Conservation (phyloP, 768 basidiomycete species). For the Hygrophorus pudorinus region DNA sequence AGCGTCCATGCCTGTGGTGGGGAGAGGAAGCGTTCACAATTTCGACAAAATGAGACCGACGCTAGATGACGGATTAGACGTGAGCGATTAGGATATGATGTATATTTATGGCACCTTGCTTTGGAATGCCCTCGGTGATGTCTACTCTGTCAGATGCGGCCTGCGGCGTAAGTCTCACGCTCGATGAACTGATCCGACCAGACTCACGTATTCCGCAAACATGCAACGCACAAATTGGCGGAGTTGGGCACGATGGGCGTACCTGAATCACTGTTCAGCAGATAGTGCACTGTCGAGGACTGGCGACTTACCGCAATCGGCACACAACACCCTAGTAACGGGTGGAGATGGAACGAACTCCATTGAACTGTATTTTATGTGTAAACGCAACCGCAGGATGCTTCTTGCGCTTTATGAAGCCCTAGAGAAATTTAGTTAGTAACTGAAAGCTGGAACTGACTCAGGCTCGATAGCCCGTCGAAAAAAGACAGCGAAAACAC, state of each 20-base stretch:
- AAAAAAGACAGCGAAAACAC: no score
- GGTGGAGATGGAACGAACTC: slow-evolving; percentile 70
- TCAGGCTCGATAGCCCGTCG: no score
- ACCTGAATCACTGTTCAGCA: slow-evolving; percentile 30
- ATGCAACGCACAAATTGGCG: slow-evolving; percentile 85
- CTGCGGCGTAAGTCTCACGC: background rate
- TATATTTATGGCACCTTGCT: slow-evolving; percentile 51
- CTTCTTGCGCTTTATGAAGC: no score
- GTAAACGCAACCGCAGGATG: no score
- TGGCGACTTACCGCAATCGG: slow-evolving; percentile 63
- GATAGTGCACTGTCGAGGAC: slow-evolving; percentile 1
- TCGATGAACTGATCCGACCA: background rate
- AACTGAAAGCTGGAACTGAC: no score
- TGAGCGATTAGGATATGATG: background rate
- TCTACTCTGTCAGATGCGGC: slow-evolving; percentile 65
- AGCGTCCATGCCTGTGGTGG: slow-evolving; percentile 84
- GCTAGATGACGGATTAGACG: slow-evolving; percentile 31
- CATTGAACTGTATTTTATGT: slow-evolving; percentile 32
- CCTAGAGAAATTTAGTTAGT: no score
- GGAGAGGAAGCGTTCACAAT: slow-evolving; percentile 92
- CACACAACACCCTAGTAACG: slow-evolving; percentile 77
- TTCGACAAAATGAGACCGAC: slow-evolving; percentile 85
- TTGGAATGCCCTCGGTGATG: slow-evolving; percentile 97
- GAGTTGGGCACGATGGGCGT: slow-evolving; percentile 86
- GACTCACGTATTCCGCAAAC: slow-evolving; percentile 75